Evolutionary conservation across 2,329 filamentous ascomycete species (phyloP).

Genomic region (Sporothrix humicola): DNA sequence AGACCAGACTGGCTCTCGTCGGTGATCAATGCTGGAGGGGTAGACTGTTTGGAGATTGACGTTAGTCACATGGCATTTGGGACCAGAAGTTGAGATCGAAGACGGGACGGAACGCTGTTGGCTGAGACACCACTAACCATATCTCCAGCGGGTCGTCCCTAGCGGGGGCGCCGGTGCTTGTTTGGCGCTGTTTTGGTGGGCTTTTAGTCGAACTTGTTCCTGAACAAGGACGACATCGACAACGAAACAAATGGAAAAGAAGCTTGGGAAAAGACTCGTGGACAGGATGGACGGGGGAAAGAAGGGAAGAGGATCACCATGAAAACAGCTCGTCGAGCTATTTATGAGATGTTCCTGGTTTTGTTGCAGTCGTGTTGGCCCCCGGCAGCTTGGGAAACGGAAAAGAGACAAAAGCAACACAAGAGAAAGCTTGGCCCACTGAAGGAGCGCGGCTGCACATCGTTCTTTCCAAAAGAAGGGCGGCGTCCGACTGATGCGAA

Average conservation of each 20-base stretch:
- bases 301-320: neutral
- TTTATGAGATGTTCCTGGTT: neutral
- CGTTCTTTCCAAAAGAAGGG: conserved; percentile 4
- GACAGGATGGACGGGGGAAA: neutral
- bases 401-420: neutral
- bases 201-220: neutral
- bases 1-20: conserved; percentile 1
- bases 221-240: neutral
- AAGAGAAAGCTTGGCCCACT: neutral
- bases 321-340: neutral
- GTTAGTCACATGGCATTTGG: too few relatives aligned
- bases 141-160: conserved; percentile 8
- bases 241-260: neutral
- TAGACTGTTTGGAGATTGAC: neutral
- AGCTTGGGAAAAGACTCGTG: neutral
- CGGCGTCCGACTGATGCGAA: conserved; percentile 18
- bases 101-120: too few relatives aligned
- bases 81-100: too few relatives aligned
- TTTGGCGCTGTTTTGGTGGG: neutral
- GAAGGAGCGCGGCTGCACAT: neutral
- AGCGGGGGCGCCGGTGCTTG: neutral
- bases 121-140: conserved; percentile 15
- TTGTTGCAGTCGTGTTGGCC: neutral
- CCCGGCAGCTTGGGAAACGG: neutral
- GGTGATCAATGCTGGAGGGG: conserved; percentile 1